A percentile compares a stretch with the other conserved stretches of the same genome.
Evolutionary conservation across 2,329 filamentous ascomycete species (phyloP).

Genomic region (Chrysoporthe deuterocubensis): DNA sequence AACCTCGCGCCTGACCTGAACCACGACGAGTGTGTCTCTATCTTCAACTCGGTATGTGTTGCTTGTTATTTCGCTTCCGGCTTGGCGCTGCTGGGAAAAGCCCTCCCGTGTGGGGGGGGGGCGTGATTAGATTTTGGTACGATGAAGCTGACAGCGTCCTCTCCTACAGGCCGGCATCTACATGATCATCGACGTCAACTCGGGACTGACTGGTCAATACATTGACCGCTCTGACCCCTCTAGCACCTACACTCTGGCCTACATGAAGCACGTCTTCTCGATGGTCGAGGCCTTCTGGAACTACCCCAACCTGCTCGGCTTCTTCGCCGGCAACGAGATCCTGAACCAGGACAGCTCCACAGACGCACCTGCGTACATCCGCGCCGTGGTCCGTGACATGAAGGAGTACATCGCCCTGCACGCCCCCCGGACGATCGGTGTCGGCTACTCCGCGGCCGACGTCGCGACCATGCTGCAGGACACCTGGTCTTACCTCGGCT

Average conservation of each 20-base stretch:
- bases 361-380: slow-evolving; percentile 65
- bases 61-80: neutral
- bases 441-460: slow-evolving; percentile 77
- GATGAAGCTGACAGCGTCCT: neutral
- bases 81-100: neutral
- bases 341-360: slow-evolving; percentile 66
- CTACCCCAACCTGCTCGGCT: slow-evolving; percentile 64
- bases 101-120: neutral
- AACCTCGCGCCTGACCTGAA: slow-evolving; percentile 63
- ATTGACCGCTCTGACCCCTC: slow-evolving; percentile 54
- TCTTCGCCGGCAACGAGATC: slow-evolving; percentile 76
- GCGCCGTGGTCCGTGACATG: slow-evolving; percentile 73
- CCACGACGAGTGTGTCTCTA: slow-evolving; percentile 63
- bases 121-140: neutral
- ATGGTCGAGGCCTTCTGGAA: slow-evolving; percentile 63
- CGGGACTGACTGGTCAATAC: slow-evolving; percentile 57
- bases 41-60: slow-evolving; percentile 54
- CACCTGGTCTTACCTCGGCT: slow-evolving; percentile 73
- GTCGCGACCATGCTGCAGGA: slow-evolving; percentile 71
- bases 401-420: slow-evolving; percentile 76
- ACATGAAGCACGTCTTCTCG: slow-evolving; percentile 63
- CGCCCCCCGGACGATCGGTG: slow-evolving; percentile 66
- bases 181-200: slow-evolving; percentile 62
- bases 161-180: slow-evolving; percentile 41
- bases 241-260: slow-evolving; percentile 52